Evolutionary conservation across 306 rosid genomes (phyloP), one percentile per base, ranked within the genome.

Genomic region (Cucumis melo): DNA sequence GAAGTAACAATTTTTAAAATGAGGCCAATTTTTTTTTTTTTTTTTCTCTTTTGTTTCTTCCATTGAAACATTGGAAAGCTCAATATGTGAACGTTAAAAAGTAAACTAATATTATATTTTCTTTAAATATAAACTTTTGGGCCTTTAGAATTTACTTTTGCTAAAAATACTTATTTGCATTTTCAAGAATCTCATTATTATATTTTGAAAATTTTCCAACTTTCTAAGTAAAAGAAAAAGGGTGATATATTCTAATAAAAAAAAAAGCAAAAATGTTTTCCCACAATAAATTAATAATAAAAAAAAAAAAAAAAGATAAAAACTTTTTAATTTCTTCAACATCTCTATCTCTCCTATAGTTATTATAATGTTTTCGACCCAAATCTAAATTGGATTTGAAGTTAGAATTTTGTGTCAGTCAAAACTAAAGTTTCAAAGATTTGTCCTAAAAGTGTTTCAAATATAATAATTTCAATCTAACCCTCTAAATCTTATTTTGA

Each of bases 331-430:
- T 39, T 39, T 39, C 42, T 39, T 39, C 42, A 7, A 39, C 9
- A 6, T 39, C 8, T 39, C 42, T 39, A 9, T 39, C 42, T 7
- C 41, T 1, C 12, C 3, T 4, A 27, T 57, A 4, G 23, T 34
- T 39, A 36, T 64, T 36, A 19, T 36, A 36, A 3, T 64, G 24
- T 36, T 64, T 19, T 65, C 8, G 6, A 39, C 15, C 1, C 50
- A 65, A 65, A 65, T 65, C 73, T 65, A 65, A 65, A 38, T 65
- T 65, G 73, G 73, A 39, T 65, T 65, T 65, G 73, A 19, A 39
- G 8, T 65, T 39, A 46, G 50, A 65, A 65, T 11, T 11, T 65
- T 65, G 24, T 65, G 46, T 65, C 72, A 39, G 72, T 19, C 46
- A 65, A 65, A 65, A 38, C 34, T 19, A 38, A 65, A 65, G 72